Evolutionary conservation across 108 stramenopile genomes (phyloP).

Genomic region (Nannochloropsis gaditana): DNA sequence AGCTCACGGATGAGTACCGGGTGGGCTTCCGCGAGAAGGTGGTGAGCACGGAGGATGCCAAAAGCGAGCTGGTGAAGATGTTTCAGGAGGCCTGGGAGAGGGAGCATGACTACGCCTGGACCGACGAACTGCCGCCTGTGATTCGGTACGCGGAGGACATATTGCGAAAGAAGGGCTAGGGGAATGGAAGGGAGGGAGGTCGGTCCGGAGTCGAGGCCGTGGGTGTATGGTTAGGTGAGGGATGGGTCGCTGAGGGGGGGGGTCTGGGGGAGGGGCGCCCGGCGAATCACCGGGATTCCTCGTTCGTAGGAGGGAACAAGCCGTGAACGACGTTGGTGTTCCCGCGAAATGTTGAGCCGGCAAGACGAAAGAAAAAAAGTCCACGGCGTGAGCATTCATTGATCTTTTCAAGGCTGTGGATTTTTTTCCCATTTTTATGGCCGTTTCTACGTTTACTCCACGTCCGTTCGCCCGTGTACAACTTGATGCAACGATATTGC

Average conservation of each 20-base stretch:
- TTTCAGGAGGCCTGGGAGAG: constrained; percentile 97
- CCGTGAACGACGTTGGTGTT: too few relatives aligned
- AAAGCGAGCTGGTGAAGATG: constrained; percentile 87
- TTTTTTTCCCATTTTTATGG: too few relatives aligned
- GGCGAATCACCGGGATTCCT: too few relatives aligned
- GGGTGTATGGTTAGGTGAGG: not conserved
- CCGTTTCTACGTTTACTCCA: too few relatives aligned
- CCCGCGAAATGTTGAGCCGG: too few relatives aligned
- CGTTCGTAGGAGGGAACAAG: too few relatives aligned
- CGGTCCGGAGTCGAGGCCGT: not conserved
- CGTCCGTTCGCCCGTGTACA: too few relatives aligned
- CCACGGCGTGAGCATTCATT: too few relatives aligned
- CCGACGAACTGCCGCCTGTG: constrained; percentile 45
- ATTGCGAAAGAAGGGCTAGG: constrained; percentile 25
- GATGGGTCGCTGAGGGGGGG: not conserved
- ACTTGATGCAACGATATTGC: too few relatives aligned
- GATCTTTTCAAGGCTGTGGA: too few relatives aligned
- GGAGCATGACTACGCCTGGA: constrained; percentile 48
- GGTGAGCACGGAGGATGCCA: constrained; percentile 82
- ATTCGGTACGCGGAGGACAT: constrained; percentile 50
- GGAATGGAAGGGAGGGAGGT: not conserved
- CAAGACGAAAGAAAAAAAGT: too few relatives aligned
- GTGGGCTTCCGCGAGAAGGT: constrained; percentile 79
- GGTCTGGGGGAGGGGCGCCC: too few relatives aligned
- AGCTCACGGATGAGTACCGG: constrained; percentile 85